These are phyloP conservation scores for Oryza officinalis DNA, from an alignment of 176 grass and related monocot species.

Conservation along the genomic window DNA sequence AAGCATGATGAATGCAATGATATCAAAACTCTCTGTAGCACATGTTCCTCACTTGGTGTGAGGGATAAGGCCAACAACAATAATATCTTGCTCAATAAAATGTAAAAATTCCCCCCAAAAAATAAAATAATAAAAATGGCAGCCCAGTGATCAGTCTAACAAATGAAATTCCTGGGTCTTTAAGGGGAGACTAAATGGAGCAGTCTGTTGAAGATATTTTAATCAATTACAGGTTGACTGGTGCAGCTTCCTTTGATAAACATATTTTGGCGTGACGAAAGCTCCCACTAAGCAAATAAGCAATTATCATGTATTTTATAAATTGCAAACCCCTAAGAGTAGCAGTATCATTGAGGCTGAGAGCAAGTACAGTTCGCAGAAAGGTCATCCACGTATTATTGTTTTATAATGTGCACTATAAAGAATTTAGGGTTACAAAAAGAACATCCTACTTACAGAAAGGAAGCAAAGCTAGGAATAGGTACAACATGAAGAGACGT, in stretches of 20 bases:
- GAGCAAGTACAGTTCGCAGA: slow-evolving; percentile 47
- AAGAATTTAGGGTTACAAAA: too few species aligned
- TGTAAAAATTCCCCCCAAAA: background rate
- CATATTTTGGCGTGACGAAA: slow-evolving; percentile 50
- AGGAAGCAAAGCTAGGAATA: too few species aligned
- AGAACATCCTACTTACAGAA: too few species aligned
- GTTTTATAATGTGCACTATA: too few species aligned
- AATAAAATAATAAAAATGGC: too few species aligned
- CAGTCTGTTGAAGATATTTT: background rate
- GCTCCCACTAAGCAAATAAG: slow-evolving; percentile 31
- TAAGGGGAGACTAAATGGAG: background rate
- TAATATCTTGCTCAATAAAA: slow-evolving; percentile 13
- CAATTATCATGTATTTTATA: slow-evolving; percentile 22
- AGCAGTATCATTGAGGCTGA: slow-evolving; percentile 42
- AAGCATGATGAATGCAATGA: slow-evolving; percentile 55
- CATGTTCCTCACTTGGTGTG: slow-evolving; percentile 33
- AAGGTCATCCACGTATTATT: background rate
- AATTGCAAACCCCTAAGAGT: slow-evolving; percentile 34
- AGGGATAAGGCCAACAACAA: slow-evolving; percentile 45
- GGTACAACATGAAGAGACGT: too few species aligned
- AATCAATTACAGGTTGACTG: slow-evolving; percentile 45
- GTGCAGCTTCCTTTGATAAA: slow-evolving; percentile 38
- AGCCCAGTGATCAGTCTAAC: background rate
- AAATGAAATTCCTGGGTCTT: background rate
- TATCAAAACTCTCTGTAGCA: slow-evolving; percentile 45